Percentiles rank a stretch among this genome's conserved stretches.
Conservation (phyloP, 1,139 yeast genomes). For the Kluyveromyces marxianus region DNA sequence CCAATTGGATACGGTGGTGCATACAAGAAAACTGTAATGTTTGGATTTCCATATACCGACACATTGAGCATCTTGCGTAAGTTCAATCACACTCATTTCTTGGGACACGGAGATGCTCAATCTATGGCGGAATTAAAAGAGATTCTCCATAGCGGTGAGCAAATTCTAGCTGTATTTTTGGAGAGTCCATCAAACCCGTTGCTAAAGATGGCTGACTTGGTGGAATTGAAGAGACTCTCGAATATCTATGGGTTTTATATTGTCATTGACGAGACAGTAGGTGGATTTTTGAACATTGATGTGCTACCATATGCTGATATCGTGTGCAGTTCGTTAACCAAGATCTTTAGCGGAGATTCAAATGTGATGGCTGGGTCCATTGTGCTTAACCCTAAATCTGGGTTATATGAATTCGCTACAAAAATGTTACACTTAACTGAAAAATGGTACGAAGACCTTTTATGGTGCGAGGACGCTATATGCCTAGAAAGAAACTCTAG, state of each 20-base stretch:
- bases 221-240: conserved; percentile 55
- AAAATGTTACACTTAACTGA: conserved; percentile 38
- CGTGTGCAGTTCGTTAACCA: conserved; percentile 80
- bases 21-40: conserved; percentile 69
- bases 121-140: conserved; percentile 61
- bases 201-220: conserved; percentile 72
- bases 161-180: conserved; percentile 64
- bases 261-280: conserved; percentile 89
- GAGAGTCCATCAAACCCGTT: conserved; percentile 94
- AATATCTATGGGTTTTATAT: conserved; percentile 65
- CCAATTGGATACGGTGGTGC: conserved; percentile 25
- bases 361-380: conserved; percentile 93
- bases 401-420: conserved; percentile 47
- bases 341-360: conserved; percentile 89
- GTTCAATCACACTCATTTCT: conserved; percentile 83
- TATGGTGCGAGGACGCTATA: conserved; percentile 94
- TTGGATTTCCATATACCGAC: conserved; percentile 93
- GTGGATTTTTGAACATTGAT: conserved; percentile 78
- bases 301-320: conserved; percentile 79
- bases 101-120: conserved; percentile 73
- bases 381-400: conserved; percentile 64
- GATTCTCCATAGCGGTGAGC: conserved; percentile 53
- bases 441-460: conserved; percentile 49
- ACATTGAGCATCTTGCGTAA: conserved; percentile 77
- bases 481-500: conserved; percentile 88